Conservation (phyloP, 345 rosid species). For the Camelina laxa region DNA sequence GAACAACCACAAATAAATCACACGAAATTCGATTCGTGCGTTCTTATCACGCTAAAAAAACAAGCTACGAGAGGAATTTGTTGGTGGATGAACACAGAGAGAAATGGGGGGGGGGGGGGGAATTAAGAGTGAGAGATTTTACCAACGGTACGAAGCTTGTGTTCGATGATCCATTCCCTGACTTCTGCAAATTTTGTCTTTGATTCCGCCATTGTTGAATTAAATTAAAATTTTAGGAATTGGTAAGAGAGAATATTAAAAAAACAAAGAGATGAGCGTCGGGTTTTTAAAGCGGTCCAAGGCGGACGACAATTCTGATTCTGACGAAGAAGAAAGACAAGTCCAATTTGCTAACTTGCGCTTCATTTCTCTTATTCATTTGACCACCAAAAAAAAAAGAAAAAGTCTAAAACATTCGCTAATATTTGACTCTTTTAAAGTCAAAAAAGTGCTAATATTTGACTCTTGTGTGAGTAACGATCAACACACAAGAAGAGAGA, state of each 20-base stretch:
- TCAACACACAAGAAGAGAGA: no score
- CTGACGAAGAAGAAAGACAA: conserved; percentile 16
- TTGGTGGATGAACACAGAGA: not conserved
- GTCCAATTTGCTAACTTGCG: conserved; percentile 40
- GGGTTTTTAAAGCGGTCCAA: conserved; percentile 30
- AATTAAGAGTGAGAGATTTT: conserved; percentile 34
- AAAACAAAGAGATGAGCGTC: not conserved
- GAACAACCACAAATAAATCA: not conserved
- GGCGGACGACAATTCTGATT: not conserved
- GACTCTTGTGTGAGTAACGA: no score
- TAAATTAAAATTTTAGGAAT: not conserved
- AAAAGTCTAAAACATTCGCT: no score
- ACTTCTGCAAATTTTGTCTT: conserved; percentile 62
- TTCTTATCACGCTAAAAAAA: conserved; percentile 1
- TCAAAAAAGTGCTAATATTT: no score
- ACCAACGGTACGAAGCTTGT: conserved; percentile 97
- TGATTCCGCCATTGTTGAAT: conserved; percentile 63
- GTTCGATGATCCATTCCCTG: conserved; percentile 79
- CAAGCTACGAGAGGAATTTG: not conserved
- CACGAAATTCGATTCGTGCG: not conserved
- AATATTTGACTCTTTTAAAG: no score
- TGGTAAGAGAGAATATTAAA: not conserved
- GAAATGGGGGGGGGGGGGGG: not conserved
- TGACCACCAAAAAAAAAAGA: no score
- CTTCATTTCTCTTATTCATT: not conserved